phyloP scores from a whole-genome alignment of 371 early-diverging fungal genomes.

The Circinella minor region DNA sequence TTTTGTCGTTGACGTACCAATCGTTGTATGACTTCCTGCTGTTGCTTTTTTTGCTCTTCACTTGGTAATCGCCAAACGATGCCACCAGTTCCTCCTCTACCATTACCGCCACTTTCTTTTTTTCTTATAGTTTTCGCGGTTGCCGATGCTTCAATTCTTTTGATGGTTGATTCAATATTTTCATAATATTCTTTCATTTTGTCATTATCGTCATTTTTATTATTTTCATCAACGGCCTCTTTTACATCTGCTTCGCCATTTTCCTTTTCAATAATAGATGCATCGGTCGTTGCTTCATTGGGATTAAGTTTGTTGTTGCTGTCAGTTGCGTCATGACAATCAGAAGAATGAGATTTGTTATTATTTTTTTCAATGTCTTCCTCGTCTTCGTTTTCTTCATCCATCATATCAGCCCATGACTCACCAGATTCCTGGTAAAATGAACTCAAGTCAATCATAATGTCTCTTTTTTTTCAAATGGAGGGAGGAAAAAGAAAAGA shows the following conservation, averaged over 20 bases:
- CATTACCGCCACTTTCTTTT: not conserved
- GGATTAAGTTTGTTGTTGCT: not conserved
- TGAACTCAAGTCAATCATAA: conserved; percentile 10
- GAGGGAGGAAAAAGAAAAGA: no score
- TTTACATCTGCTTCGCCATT: no score
- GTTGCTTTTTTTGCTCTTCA: not conserved
- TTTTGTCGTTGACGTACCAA: conserved; percentile 11
- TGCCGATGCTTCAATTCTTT: not conserved
- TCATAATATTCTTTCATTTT: no score
- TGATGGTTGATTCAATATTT: no score
- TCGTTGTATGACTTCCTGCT: not conserved
- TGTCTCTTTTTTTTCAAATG: not conserved
- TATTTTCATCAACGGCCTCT: no score
- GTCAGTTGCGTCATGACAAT: not conserved
- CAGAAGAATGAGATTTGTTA: not conserved
- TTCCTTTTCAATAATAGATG: no score
- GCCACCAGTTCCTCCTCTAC: not conserved
- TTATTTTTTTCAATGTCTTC: not conserved
- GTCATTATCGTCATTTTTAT: no score
- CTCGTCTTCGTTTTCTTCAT: conserved; percentile 9
- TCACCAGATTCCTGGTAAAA: conserved; percentile 8
- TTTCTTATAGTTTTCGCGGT: not conserved
- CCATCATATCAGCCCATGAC: conserved; percentile 17
- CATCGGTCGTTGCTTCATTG: not conserved
- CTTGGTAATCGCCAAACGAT: conserved; percentile 10